phyloP scores from a whole-genome alignment of 495 filamentous ascomycete species.

The Lasiosphaeriaceae sp. region DNA sequence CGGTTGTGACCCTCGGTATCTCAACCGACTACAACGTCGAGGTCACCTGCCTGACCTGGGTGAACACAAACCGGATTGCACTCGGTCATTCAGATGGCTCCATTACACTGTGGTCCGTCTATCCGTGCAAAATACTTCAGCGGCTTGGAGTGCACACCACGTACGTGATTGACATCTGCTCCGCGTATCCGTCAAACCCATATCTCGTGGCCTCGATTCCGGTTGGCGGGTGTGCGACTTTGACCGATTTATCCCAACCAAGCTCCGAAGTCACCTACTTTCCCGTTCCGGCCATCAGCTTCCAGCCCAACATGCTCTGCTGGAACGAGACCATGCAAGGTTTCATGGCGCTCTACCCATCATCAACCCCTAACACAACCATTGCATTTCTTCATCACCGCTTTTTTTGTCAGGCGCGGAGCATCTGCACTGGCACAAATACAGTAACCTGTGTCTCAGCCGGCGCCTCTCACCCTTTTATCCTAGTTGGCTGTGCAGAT shows the following conservation, averaged over 20 bases:
- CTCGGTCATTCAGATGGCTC: conserved; percentile 47
- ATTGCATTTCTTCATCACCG: conserved; percentile 43
- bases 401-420: conserved; percentile 43
- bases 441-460: conserved; percentile 40
- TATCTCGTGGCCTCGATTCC: conserved; percentile 43
- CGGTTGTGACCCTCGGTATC: conserved; percentile 38
- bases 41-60: conserved; percentile 46
- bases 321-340: conserved; percentile 46
- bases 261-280: conserved; percentile 45
- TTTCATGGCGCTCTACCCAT: conserved; percentile 43
- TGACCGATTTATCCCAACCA: conserved; percentile 43
- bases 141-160: conserved; percentile 40
- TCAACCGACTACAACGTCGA: conserved; percentile 37
- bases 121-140: conserved; percentile 34
- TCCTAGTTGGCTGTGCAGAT: conserved; percentile 41
- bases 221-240: conserved; percentile 40
- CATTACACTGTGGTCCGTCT: conserved; percentile 45
- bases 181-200: conserved; percentile 43
- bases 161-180: conserved; percentile 44
- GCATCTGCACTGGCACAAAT: conserved; percentile 42
- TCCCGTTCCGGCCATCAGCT: conserved; percentile 38
- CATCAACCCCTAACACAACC: conserved; percentile 42
- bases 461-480: conserved; percentile 40
- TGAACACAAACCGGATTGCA: conserved; percentile 44
- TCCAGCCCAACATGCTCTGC: conserved; percentile 43